A percentile compares a stretch with the other conserved stretches of the same genome.
Conservation (phyloP, 208 protist genomes). For the Porcisia deanei region DNA sequence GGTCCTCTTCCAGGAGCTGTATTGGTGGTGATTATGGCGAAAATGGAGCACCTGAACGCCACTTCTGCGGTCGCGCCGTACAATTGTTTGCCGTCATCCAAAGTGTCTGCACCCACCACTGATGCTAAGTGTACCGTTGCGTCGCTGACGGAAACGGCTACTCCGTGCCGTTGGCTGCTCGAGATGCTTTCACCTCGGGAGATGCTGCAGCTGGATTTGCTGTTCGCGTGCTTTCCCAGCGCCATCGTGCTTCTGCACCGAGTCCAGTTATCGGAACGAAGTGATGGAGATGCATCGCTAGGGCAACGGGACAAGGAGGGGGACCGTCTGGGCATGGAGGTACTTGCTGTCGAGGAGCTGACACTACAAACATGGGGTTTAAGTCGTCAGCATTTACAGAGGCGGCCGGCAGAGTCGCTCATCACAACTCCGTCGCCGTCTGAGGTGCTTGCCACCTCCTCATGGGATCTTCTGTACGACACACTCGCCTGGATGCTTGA, state of each 20-base stretch:
- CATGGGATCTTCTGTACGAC: conserved; percentile 36
- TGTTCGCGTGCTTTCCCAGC: conserved; percentile 63
- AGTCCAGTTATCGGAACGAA: conserved; percentile 35
- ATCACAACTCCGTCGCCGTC: conserved; percentile 16
- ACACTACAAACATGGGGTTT: conserved; percentile 16
- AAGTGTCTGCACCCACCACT: not conserved
- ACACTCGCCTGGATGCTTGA: conserved; percentile 32
- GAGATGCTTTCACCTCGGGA: conserved; percentile 62
- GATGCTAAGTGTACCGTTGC: not conserved
- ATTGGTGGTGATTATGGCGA: conserved; percentile 39
- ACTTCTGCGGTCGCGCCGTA: conserved; percentile 10
- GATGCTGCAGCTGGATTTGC: conserved; percentile 43
- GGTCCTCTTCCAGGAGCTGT: not conserved
- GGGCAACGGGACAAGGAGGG: not conserved
- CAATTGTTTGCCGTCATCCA: not conserved
- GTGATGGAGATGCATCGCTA: not conserved
- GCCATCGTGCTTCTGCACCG: conserved; percentile 54
- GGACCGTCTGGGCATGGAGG: conserved; percentile 12
- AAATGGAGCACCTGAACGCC: conserved; percentile 73
- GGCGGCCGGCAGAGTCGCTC: conserved; percentile 26
- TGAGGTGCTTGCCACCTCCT: conserved; percentile 29
- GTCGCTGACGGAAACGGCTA: conserved; percentile 11
- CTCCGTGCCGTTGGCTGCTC: conserved; percentile 29
- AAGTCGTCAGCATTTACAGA: conserved; percentile 18
- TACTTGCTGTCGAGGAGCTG: conserved; percentile 26